phyloP scores from a whole-genome alignment of 495 filamentous ascomycete genomes.

The Talaromyces proteolyticus region DNA sequence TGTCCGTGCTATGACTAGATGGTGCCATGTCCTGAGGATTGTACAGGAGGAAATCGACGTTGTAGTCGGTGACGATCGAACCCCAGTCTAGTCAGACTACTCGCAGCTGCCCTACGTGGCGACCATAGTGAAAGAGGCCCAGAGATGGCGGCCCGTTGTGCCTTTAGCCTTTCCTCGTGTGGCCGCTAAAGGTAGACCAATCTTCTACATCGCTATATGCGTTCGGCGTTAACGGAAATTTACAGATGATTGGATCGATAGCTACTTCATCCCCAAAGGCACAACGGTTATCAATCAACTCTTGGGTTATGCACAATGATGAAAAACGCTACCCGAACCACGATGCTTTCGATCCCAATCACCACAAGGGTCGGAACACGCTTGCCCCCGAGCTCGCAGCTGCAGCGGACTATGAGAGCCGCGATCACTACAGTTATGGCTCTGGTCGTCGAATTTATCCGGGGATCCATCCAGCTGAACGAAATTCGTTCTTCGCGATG shows the following conservation, averaged over 20 bases:
- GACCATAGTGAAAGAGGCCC: conserved; percentile 30
- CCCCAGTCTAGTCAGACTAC: conserved; percentile 29
- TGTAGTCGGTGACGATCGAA: conserved; percentile 21
- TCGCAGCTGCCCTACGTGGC: conserved; percentile 33
- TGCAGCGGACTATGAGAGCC: conserved; percentile 3
- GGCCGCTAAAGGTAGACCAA: conserved; percentile 5
- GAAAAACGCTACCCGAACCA: conserved; percentile 29
- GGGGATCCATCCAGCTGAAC: conserved; percentile 47
- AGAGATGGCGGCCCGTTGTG: conserved; percentile 28
- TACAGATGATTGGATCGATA: conserved; percentile 44
- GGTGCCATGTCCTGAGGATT: conserved; percentile 18
- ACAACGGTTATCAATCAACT: conserved; percentile 26
- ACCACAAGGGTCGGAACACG: conserved; percentile 23
- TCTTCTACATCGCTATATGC: neutral
- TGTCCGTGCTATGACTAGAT: conserved; percentile 17
- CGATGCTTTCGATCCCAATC: conserved; percentile 28
- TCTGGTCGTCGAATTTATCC: conserved; percentile 19
- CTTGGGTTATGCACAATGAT: conserved; percentile 32
- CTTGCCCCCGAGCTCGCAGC: conserved; percentile 32
- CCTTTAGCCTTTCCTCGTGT: conserved; percentile 26
- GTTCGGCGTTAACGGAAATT: conserved; percentile 12
- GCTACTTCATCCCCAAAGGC: conserved; percentile 42
- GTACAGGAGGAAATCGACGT: conserved; percentile 26
- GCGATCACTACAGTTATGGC: conserved; percentile 17
- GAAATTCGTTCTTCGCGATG: conserved; percentile 41